Conservation (phyloP, 805 yeast genomes). For the Starmerella bacillaris region DNA sequence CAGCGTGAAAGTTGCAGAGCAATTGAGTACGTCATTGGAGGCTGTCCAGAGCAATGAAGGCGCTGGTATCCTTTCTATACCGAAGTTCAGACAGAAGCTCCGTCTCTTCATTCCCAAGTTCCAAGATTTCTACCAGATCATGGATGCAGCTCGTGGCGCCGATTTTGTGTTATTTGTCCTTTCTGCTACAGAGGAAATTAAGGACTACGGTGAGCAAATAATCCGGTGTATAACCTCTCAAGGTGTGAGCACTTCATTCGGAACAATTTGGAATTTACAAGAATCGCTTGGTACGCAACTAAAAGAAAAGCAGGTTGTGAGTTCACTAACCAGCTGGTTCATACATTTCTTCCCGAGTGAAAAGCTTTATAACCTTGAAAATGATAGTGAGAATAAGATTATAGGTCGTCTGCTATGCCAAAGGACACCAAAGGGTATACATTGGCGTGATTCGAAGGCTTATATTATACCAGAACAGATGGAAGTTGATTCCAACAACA, state of each 20-base stretch:
- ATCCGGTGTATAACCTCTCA: constrained; percentile 78
- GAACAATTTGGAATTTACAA: constrained; percentile 60
- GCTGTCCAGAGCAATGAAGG: constrained; percentile 13
- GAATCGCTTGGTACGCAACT: constrained; percentile 48
- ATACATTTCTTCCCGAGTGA: constrained; percentile 68
- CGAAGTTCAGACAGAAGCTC: constrained; percentile 56
- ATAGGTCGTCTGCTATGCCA: constrained; percentile 66
- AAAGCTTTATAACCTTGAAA: constrained; percentile 54
- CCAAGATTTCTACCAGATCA: constrained; percentile 42
- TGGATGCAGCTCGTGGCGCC: constrained; percentile 77
- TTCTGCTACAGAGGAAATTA: constrained; percentile 73
- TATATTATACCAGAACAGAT: constrained; percentile 62
- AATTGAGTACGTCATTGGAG: constrained; percentile 8
- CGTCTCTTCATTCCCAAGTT: constrained; percentile 50
- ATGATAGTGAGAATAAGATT: constrained; percentile 48
- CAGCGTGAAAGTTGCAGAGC: constrained; percentile 18
- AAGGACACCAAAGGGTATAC: constrained; percentile 63
- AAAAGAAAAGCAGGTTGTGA: constrained; percentile 51
- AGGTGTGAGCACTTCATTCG: constrained; percentile 70
- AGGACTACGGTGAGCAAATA: constrained; percentile 70
- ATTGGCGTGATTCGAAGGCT: constrained; percentile 89
- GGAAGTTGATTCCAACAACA: constrained; percentile 25
- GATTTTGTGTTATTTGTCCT: constrained; percentile 83
- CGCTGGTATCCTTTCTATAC: constrained; percentile 29
- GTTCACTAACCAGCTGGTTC: constrained; percentile 47